These are phyloP conservation scores for Neopestalotiopsis rosae DNA, from an alignment of 2,329 filamentous ascomycete genomes.

Conservation along the genomic window DNA sequence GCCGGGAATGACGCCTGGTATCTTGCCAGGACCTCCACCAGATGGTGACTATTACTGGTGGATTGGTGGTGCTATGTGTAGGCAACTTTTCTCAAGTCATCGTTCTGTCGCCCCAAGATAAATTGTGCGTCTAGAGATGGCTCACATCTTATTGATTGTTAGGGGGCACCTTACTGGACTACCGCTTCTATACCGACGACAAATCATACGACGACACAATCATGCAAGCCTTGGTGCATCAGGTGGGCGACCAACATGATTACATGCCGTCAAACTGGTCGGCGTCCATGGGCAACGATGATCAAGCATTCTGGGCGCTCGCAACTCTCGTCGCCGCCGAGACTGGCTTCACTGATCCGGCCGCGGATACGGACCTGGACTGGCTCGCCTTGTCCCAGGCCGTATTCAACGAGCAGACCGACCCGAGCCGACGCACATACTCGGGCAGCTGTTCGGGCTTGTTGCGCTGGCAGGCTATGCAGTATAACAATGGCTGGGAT, in stretches of 20 bases:
- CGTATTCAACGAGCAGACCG: constrained; percentile 68
- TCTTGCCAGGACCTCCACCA: constrained; percentile 60
- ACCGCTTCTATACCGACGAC: constrained; percentile 73
- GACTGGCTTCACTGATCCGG: constrained; percentile 65
- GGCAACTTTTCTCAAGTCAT: too few species aligned
- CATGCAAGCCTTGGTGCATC: constrained; percentile 61
- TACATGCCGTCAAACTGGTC: constrained; percentile 67
- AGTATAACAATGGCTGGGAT: constrained; percentile 75
- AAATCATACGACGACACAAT: constrained; percentile 64
- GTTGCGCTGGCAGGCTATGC: constrained; percentile 78
- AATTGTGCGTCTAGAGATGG: not conserved
- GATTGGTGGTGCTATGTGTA: constrained; percentile 71
- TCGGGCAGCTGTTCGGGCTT: constrained; percentile 68
- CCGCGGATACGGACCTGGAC: constrained; percentile 53
- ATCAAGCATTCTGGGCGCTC: constrained; percentile 74
- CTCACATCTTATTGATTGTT: not conserved
- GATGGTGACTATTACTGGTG: constrained; percentile 74
- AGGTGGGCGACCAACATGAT: constrained; percentile 59
- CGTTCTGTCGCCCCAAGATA: not conserved
- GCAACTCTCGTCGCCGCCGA: constrained; percentile 72
- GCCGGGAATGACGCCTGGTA: constrained; percentile 58
- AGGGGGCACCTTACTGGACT: constrained; percentile 68
- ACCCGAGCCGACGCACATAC: constrained; percentile 63
- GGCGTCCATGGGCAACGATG: constrained; percentile 68
- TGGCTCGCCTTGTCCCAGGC: constrained; percentile 72